Base-by-base conservation (phyloP, 495 filamentous ascomycete species). In the Penicillium argentinense region DNA sequence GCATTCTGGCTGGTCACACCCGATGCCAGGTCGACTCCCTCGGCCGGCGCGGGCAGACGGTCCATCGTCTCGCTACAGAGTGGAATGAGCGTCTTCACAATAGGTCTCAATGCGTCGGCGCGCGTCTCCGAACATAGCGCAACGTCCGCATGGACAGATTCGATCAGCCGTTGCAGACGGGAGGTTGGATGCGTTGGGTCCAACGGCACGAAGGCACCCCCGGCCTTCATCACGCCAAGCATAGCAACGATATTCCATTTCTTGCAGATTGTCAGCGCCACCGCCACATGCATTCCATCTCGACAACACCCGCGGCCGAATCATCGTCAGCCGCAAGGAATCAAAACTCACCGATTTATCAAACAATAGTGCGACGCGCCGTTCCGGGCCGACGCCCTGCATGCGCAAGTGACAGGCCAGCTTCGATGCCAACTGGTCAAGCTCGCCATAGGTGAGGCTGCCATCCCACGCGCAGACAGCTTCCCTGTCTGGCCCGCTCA, bases 401-500 rank as follows among this genome's bases (percentile, higher is more conserved):
- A 64, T 60, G 21, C 71, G 62, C 7, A 81, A 55, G 33, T 72
- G 56, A 8, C 33, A 56, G 3, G 80, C 80, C 18, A 87, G 11
- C 57, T 63, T 56, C 52, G 69, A 48, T 3, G 80, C 73, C 22
- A 75, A 53, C 0, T 48, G 28, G 19, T 82, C 73, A 24, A 86
- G 60, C 36, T 85, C 72, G 16, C 49, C 47, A 53, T 77, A 86
- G 1, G 80, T 81, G 46, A 85, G 64, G 21, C 45, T 65, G 13
- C 81, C 82, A 65, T 87, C 83, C 81, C 82, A 85, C 2, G 75
- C 63, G 36, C 66, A 72, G 0, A 82, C 62, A 22, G 76, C 75
- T 43, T 73, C 69, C 14, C 59, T 51, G 3, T 77, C 54, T 3
- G 79, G 74, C 5, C 62, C 57, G 5, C 54, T 43, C 0, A 66